phyloP scores from a whole-genome alignment of 1,139 yeast species.

The Diutina sp. region DNA sequence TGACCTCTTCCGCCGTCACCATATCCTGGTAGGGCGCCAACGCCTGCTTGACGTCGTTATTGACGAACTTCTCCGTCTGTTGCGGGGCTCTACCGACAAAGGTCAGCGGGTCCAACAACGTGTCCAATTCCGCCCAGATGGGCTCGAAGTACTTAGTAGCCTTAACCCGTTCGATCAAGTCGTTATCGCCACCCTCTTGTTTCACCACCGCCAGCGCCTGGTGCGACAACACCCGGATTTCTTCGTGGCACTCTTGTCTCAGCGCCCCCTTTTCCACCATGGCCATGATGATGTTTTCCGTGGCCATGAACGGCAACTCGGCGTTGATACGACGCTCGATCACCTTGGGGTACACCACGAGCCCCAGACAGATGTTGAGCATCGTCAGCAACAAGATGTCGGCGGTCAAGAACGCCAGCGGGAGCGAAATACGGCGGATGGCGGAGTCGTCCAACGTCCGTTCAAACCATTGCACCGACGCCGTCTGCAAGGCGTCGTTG shows the following conservation, averaged over 20 bases:
- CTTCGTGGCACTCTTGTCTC: constrained; percentile 97
- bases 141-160: constrained; percentile 79
- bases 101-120: constrained; percentile 78
- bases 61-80: constrained; percentile 89
- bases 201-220: constrained; percentile 96
- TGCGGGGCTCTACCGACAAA: constrained; percentile 98
- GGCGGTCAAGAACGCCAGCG: constrained; percentile 93
- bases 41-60: constrained; percentile 74
- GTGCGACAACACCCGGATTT: constrained; percentile 91
- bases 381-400: constrained; percentile 86
- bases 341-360: constrained; percentile 97
- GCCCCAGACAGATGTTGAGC: constrained; percentile 84
- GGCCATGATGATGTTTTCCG: constrained; percentile 98
- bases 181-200: constrained; percentile 98
- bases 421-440: constrained; percentile 91
- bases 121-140: constrained; percentile 72
- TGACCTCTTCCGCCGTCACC: constrained; percentile 52
- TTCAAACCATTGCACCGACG: constrained; percentile 98
- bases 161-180: constrained; percentile 79
- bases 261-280: constrained; percentile 98
- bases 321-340: constrained; percentile 91
- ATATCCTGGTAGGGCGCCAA: constrained; percentile 52
- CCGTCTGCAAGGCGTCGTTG: constrained; percentile 91
- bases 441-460: constrained; percentile 98
- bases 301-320: constrained; percentile 98